Percentiles rank a stretch among this genome's conserved stretches.
Evolutionary conservation across 352 stramenopile genomes (phyloP).

Genomic region (Globisporangium uncinulatum): DNA sequence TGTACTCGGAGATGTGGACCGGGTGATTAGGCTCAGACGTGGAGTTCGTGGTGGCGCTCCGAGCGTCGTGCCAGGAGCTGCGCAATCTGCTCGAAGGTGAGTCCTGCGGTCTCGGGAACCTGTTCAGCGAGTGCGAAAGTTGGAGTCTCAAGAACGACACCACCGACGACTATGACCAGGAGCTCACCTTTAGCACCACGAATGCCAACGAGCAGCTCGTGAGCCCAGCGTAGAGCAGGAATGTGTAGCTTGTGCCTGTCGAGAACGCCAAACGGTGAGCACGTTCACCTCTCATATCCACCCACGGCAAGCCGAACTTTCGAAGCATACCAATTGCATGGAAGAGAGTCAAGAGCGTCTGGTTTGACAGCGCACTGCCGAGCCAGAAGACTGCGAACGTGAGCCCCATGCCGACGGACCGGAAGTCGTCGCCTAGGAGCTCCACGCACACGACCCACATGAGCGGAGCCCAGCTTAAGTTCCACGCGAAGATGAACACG

Average conservation of each 20-base stretch:
- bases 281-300: neutral
- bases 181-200: constrained; percentile 42
- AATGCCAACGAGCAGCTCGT: constrained; percentile 41
- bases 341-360: constrained; percentile 62
- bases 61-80: constrained; percentile 26
- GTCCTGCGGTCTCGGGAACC: constrained; percentile 55
- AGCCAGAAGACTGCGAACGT: constrained; percentile 74
- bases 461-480: constrained; percentile 65
- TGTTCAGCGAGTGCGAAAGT: constrained; percentile 4
- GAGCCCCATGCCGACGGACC: constrained; percentile 67
- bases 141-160: no score
- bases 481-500: constrained; percentile 69
- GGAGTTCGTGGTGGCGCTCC: constrained; percentile 1
- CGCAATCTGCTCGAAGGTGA: constrained; percentile 65
- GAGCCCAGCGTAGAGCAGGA: constrained; percentile 47
- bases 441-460: constrained; percentile 77
- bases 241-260: constrained; percentile 33
- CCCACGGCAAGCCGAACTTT: no score
- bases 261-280: neutral
- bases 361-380: constrained; percentile 57
- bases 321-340: constrained; percentile 27
- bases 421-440: constrained; percentile 55
- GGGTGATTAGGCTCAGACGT: constrained; percentile 2
- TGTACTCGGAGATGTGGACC: neutral
- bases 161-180: no score